Percentiles rank a stretch among this genome's conserved stretches.
These are phyloP conservation scores for Zopfochytrium polystomum DNA, from an alignment of 371 early-diverging fungal species.

Conservation along the genomic window DNA sequence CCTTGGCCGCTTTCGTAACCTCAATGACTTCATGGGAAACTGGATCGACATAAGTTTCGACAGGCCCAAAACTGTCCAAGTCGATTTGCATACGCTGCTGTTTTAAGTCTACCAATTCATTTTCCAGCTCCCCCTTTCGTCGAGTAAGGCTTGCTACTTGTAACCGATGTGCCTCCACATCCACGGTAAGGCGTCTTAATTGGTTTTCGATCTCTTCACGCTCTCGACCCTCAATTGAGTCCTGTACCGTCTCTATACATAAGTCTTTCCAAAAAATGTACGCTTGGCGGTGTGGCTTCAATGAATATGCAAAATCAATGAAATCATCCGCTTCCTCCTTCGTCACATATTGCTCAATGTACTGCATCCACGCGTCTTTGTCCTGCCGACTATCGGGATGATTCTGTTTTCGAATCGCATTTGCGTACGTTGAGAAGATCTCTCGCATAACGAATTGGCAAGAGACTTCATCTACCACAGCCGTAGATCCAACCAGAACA, in stretches of 20 bases:
- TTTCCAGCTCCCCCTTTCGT: constrained; percentile 33
- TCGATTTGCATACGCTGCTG: constrained; percentile 35
- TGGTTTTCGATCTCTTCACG: constrained; percentile 35
- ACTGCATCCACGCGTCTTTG: background rate
- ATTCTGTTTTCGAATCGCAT: constrained; percentile 1
- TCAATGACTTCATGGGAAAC: constrained; percentile 35
- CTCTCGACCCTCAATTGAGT: constrained; percentile 36
- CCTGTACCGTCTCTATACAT: constrained; percentile 44
- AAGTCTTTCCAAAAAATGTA: constrained; percentile 37
- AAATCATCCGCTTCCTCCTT: constrained; percentile 38
- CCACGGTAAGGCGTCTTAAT: constrained; percentile 24
- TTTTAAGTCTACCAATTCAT: constrained; percentile 26
- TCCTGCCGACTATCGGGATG: background rate
- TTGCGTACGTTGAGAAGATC: constrained; percentile 28
- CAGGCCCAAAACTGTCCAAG: constrained; percentile 22
- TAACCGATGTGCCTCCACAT: constrained; percentile 19
- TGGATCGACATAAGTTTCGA: constrained; percentile 33
- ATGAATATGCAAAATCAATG: constrained; percentile 37
- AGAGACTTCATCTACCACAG: constrained; percentile 33
- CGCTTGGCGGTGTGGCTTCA: constrained; percentile 16
- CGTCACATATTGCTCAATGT: constrained; percentile 22
- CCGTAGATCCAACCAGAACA: constrained; percentile 25
- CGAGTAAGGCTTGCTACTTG: constrained; percentile 32
- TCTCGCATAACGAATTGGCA: constrained; percentile 25
- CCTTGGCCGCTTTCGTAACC: constrained; percentile 31